These are phyloP conservation scores for Kwoniella sp. DNA, from an alignment of 768 basidiomycete genomes.

Conservation along the genomic window DNA sequence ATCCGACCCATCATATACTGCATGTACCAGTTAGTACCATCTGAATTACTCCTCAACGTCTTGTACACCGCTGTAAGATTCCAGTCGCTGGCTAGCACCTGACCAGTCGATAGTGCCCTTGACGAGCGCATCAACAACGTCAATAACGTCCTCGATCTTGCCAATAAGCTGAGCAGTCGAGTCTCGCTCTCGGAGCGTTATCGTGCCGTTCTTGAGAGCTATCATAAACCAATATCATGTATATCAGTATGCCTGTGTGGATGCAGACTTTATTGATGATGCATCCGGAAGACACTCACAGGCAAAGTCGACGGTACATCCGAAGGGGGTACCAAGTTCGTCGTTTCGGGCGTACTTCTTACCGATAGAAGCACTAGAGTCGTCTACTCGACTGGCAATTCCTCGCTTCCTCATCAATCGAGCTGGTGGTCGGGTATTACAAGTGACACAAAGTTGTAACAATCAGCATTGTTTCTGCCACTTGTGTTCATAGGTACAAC, in stretches of 20 bases:
- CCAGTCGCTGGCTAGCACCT: slow-evolving; percentile 69
- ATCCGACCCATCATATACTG: neutral
- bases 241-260: too few species aligned
- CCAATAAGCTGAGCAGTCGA: slow-evolving; percentile 92
- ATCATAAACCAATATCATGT: neutral
- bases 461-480: too few species aligned
- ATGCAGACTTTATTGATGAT: too few species aligned
- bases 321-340: slow-evolving; percentile 96
- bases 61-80: slow-evolving; percentile 85
- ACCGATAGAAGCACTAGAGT: slow-evolving; percentile 91
- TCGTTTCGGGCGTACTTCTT: slow-evolving; percentile 97
- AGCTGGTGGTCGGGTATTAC: slow-evolving; percentile 60
- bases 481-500: too few species aligned
- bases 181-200: slow-evolving; percentile 82
- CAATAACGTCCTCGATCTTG: slow-evolving; percentile 81
- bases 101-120: slow-evolving; percentile 75
- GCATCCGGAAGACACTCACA: too few species aligned
- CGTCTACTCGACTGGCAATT: slow-evolving; percentile 90
- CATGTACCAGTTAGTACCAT: neutral
- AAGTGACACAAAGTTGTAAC: too few species aligned
- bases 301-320: slow-evolving; percentile 94
- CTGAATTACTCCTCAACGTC: slow-evolving; percentile 60
- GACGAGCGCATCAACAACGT: slow-evolving; percentile 75
- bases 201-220: slow-evolving; percentile 89
- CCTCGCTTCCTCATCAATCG: slow-evolving; percentile 83